Evolutionary conservation across 805 yeast genomes (phyloP), one percentile per base, ranked within the genome.

Genomic region (Lipomyces mesembrius): DNA sequence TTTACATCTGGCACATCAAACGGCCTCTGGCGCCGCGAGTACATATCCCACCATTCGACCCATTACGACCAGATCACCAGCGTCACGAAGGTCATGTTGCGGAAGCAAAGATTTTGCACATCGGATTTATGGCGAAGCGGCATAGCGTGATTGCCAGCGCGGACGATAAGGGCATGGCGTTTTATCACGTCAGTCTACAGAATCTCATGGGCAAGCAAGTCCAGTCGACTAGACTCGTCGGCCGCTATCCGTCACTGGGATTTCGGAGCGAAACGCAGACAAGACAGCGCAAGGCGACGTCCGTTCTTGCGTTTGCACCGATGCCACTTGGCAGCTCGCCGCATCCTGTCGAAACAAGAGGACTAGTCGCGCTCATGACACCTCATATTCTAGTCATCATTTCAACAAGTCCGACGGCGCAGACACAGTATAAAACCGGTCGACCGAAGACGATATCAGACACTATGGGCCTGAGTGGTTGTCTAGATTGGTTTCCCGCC

Each of bases 401-500:
- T 0, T 86, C 93, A 0, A 80, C 87, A 1, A 77, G 82, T 0
- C 85, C 91, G 6, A 77, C 81, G 3, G 72, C 82, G 0, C 81
- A 79, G 65, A 85, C 88, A 0, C 90, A 88, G 70, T 82, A 83
- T 75, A 85, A 82, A 73, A 76, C 83, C 2, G 84, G 84, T 0
- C 81, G 80, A 64, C 85, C 90, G 3, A 82, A 79, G 74, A 74
- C 0, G 69, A 77, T 8, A 72, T 78, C 34, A 72, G 81, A 9
- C 46, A 65, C 72, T 2, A 60, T 64, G 46, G 73, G 71, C 1
- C 67, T 73, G 17, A 62, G 77, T 35, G 90, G 88, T 0, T 80
- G 84, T 66, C 73, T 87, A 8, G 77, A 83, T 17, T 89, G 94
- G 95, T 87, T 80, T 71, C 95, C 95, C 0, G 83, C 83, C 11